Percentiles rank a stretch among this genome's conserved stretches.
Evolutionary conservation across 768 basidiomycete species (phyloP).

Genomic region (Multifurca ochricompacta): DNA sequence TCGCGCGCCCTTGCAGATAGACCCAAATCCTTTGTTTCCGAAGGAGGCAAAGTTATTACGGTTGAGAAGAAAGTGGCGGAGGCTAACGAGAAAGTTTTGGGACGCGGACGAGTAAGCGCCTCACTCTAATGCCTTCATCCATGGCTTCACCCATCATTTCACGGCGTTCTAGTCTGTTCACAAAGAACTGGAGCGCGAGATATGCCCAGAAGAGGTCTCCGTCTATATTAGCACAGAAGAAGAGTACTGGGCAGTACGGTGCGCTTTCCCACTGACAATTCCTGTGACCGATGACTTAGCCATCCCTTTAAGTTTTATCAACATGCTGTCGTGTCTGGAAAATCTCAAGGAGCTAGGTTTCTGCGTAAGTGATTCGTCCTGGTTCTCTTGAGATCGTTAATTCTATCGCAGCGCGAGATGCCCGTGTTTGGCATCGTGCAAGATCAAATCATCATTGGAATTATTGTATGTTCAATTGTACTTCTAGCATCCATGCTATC

Average conservation of each 20-base stretch:
- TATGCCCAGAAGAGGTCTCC: conserved; percentile 47
- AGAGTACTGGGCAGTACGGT: conserved; percentile 77
- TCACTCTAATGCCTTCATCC: neutral
- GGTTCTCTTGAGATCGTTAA: neutral
- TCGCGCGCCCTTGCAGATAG: conserved; percentile 40
- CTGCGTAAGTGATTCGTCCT: conserved; percentile 38
- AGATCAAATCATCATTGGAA: conserved; percentile 55
- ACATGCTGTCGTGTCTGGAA: conserved; percentile 61
- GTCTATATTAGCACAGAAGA: conserved; percentile 50
- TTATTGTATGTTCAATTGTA: conserved; percentile 47
- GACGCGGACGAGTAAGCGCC: conserved; percentile 47
- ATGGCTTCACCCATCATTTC: neutral
- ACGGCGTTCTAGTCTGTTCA: conserved; percentile 51
- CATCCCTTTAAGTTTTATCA: conserved; percentile 48
- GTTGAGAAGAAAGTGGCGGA: conserved; percentile 45
- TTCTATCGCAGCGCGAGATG: conserved; percentile 57
- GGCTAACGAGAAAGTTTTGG: conserved; percentile 45
- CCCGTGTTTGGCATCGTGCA: conserved; percentile 75
- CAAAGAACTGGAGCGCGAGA: conserved; percentile 65
- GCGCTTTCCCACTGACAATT: conserved; percentile 19
- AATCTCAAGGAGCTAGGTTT: conserved; percentile 40
- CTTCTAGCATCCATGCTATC: neutral
- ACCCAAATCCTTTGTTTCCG: conserved; percentile 49
- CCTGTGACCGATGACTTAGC: neutral
- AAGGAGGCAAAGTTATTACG: conserved; percentile 50